Conservation (phyloP, 2,329 filamentous ascomycete species). For the Pseudogymnoascus sp. region DNA sequence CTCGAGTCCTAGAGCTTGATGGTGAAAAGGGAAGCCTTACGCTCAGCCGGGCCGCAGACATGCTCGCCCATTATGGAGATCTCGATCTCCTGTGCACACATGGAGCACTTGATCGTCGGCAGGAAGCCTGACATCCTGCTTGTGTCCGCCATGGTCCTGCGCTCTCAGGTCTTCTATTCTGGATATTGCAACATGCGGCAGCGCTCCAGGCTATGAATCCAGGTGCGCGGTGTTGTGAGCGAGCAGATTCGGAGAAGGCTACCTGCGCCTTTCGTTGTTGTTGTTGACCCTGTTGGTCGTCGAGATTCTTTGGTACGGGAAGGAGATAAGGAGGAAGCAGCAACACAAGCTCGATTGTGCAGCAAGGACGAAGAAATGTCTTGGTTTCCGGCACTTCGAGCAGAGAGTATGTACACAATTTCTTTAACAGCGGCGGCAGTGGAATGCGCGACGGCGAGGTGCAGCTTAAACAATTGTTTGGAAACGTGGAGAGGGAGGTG, state of each 20-base stretch:
- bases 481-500: not conserved
- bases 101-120: conserved; percentile 82
- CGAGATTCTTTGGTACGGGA: not conserved
- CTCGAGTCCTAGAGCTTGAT: not conserved
- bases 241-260: not conserved
- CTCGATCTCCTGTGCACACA: conserved; percentile 67
- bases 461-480: not conserved
- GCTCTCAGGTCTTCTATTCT: not conserved
- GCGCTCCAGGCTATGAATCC: not conserved
- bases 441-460: not conserved
- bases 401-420: not conserved
- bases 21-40: conserved; percentile 23
- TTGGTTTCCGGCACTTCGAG: not conserved
- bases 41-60: conserved; percentile 49
- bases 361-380: not conserved
- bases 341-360: not conserved
- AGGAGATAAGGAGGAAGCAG: not conserved
- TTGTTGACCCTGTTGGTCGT: not conserved
- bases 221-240: not conserved
- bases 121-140: conserved; percentile 54
- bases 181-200: not conserved
- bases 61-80: conserved; percentile 84
- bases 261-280: not conserved
- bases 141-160: conserved; percentile 26
- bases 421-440: not conserved